A percentile compares a stretch with the other conserved stretches of the same genome.
Evolutionary conservation across 768 basidiomycete genomes (phyloP).

Genomic region (Lactarius quietus): DNA sequence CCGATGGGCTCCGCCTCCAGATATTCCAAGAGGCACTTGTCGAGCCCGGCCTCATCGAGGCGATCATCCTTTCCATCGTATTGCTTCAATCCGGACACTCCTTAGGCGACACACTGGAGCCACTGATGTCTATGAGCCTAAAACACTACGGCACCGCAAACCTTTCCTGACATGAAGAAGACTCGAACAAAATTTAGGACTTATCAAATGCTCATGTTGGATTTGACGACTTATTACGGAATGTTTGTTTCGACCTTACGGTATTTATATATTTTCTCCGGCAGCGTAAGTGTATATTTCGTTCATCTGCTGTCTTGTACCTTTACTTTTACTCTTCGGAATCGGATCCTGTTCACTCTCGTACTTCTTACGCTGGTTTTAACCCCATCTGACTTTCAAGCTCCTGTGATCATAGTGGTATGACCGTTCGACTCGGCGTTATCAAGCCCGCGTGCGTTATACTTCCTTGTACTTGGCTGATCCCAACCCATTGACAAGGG

Average conservation of each 20-base stretch:
- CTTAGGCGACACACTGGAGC: background rate
- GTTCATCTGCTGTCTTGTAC: no score
- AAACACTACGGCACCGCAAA: background rate
- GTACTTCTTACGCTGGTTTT: no score
- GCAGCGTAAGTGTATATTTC: no score
- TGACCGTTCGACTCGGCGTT: background rate
- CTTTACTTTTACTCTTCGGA: background rate
- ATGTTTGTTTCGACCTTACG: background rate
- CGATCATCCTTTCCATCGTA: slow-evolving; percentile 12
- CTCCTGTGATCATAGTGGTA: background rate
- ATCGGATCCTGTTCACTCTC: no score
- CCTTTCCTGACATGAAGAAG: background rate
- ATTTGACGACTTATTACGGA: background rate
- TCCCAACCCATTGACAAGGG: background rate
- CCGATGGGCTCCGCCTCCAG: slow-evolving; percentile 11
- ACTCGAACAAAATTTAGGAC: background rate
- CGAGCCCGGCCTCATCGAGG: slow-evolving; percentile 13
- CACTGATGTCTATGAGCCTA: background rate
- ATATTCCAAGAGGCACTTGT: slow-evolving; percentile 18
- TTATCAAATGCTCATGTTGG: background rate
- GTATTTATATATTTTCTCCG: no score
- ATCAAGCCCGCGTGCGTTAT: no score
- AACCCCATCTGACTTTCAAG: background rate
- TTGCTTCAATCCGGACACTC: slow-evolving; percentile 15
- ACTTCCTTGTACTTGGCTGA: no score